Percentiles rank a stretch among this genome's conserved stretches.
Conservation (phyloP, 805 yeast species). For the Saturnispora besseyi region DNA sequence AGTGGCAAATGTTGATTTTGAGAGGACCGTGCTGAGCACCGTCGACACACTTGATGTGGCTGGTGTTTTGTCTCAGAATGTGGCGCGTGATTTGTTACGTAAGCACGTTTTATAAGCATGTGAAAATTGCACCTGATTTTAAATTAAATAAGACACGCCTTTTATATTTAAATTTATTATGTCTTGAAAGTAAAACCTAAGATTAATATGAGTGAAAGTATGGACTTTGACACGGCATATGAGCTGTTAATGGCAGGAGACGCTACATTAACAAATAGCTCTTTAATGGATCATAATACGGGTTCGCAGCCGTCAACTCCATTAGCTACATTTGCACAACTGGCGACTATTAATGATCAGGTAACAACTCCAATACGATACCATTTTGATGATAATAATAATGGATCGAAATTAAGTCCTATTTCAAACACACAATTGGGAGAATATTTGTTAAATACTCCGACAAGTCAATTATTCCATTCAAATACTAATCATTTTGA, state of each 20-base stretch:
- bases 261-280: not conserved
- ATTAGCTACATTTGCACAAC: not conserved
- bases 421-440: not conserved
- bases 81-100: constrained; percentile 4
- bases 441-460: not conserved
- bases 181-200: not conserved
- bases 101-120: not conserved
- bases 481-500: not conserved
- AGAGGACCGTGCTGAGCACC: constrained; percentile 46
- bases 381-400: not conserved
- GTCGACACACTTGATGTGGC: constrained; percentile 50
- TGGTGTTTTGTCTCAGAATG: constrained; percentile 35
- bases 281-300: not conserved
- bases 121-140: not conserved
- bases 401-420: not conserved
- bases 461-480: not conserved
- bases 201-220: constrained; percentile 13
- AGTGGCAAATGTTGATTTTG: constrained; percentile 41
- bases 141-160: not conserved
- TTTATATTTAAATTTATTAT: not conserved
- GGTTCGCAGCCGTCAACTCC: not conserved
- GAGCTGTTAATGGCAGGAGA: constrained; percentile 26
- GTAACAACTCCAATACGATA: constrained; percentile 1
- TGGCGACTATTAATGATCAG: constrained; percentile 1
- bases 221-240: constrained; percentile 33